Evolutionary conservation across 2,329 filamentous ascomycete species (phyloP).

Genomic region (Alternaria ventricosa): DNA sequence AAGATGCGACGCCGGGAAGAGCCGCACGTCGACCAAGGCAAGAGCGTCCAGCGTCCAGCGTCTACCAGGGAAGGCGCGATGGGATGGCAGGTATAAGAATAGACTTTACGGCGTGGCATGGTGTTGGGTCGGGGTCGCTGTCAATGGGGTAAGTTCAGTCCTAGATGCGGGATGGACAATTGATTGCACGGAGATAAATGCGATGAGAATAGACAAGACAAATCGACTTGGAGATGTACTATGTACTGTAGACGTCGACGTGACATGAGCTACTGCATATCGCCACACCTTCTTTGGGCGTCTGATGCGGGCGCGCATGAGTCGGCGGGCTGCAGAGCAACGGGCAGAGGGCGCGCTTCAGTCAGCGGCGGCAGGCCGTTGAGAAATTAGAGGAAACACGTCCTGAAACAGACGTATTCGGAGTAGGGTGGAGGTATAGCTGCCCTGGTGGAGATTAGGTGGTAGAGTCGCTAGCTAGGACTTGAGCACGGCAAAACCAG

Average conservation of each 20-base stretch:
- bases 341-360: neutral
- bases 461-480: neutral
- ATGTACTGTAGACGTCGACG: neutral
- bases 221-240: neutral
- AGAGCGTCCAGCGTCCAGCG: neutral
- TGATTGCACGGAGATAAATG: neutral
- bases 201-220: neutral
- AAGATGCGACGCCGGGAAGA: neutral
- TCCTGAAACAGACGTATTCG: neutral
- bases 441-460: neutral
- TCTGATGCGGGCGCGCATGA: conserved; percentile 16
- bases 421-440: conserved; percentile 5
- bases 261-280: conserved; percentile 4
- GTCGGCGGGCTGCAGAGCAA: neutral
- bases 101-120: neutral
- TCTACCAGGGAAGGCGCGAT: neutral
- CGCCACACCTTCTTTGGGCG: conserved; percentile 1
- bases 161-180: neutral
- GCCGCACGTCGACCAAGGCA: neutral
- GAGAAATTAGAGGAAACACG: conserved; percentile 16
- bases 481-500: neutral
- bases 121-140: neutral
- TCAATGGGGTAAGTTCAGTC: neutral
- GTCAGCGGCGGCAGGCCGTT: conserved; percentile 9
- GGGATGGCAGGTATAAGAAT: neutral